Evolutionary conservation across 2,329 filamentous ascomycete species (phyloP).

Genomic region (Scedosporium aurantiacum): DNA sequence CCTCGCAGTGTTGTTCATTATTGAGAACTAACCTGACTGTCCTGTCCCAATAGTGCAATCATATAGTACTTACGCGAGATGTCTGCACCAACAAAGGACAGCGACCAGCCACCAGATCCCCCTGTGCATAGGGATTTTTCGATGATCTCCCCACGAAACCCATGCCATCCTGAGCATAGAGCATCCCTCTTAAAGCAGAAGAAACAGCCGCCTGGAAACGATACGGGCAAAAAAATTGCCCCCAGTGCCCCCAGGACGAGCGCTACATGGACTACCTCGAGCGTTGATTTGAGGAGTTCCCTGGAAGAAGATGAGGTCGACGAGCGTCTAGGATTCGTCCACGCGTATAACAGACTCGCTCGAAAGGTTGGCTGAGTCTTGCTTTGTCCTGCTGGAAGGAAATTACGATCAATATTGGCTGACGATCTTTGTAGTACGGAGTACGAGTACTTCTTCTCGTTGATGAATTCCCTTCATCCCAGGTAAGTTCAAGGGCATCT

Average conservation of each 20-base stretch:
- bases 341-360: constrained; percentile 51
- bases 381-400: constrained; percentile 9
- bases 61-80: neutral
- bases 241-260: constrained; percentile 11
- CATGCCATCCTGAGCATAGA: neutral
- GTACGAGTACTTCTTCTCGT: constrained; percentile 29
- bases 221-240: neutral
- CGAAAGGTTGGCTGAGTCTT: constrained; percentile 23
- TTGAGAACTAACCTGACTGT: neutral
- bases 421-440: constrained; percentile 34
- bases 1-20: too few relatives aligned
- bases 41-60: neutral
- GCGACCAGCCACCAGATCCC: neutral
- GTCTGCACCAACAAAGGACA: neutral
- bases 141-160: neutral
- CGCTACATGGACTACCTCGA: constrained; percentile 48
- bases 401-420: constrained; percentile 24
- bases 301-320: constrained; percentile 36
- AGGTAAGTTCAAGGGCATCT: constrained; percentile 17
- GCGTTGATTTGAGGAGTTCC: constrained; percentile 32
- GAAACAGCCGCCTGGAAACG: neutral
- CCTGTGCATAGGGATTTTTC: neutral
- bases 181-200: neutral
- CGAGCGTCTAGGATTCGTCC: constrained; percentile 35
- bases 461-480: constrained; percentile 22